Conservation (phyloP, 2,329 filamentous ascomycete species). For the Aspergillus eucalypticola region DNA sequence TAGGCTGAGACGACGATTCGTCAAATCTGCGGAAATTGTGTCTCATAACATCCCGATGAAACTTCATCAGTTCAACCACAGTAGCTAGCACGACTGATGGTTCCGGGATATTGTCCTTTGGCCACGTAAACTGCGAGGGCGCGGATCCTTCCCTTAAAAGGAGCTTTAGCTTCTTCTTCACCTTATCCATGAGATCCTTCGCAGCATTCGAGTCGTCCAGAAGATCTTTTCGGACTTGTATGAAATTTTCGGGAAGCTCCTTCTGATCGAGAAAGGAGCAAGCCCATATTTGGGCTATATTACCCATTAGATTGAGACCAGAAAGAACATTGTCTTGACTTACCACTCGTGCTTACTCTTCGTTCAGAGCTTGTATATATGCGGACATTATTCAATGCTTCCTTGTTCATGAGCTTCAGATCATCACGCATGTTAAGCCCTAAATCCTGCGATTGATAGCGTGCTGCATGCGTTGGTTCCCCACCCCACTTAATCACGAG, state of each 20-base stretch:
- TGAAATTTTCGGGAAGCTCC: slow-evolving; percentile 80
- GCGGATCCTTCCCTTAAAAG: slow-evolving; percentile 89
- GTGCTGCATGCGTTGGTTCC: slow-evolving; percentile 93
- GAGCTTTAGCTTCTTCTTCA: slow-evolving; percentile 98
- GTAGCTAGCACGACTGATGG: slow-evolving; percentile 88
- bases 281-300: slow-evolving; percentile 83
- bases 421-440: slow-evolving; percentile 96
- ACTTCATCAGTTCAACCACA: slow-evolving; percentile 96
- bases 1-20: slow-evolving; percentile 42
- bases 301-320: slow-evolving; percentile 13
- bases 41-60: slow-evolving; percentile 92
- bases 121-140: slow-evolving; percentile 97
- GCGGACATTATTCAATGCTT: slow-evolving; percentile 86
- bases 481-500: slow-evolving; percentile 99
- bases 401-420: slow-evolving; percentile 85
- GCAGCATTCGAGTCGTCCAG: slow-evolving; percentile 97
- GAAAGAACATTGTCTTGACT: slow-evolving; percentile 22
- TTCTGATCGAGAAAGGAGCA: slow-evolving; percentile 84
- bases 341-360: slow-evolving; percentile 81
- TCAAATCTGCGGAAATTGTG: slow-evolving; percentile 85
- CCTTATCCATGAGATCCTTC: slow-evolving; percentile 99
- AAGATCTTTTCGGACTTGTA: slow-evolving; percentile 88
- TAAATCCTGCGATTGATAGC: slow-evolving; percentile 93
- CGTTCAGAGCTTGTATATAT: slow-evolving; percentile 96
- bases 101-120: slow-evolving; percentile 84